Conservation (phyloP, 768 basidiomycete genomes). For the Psilocybe cubensis region DNA sequence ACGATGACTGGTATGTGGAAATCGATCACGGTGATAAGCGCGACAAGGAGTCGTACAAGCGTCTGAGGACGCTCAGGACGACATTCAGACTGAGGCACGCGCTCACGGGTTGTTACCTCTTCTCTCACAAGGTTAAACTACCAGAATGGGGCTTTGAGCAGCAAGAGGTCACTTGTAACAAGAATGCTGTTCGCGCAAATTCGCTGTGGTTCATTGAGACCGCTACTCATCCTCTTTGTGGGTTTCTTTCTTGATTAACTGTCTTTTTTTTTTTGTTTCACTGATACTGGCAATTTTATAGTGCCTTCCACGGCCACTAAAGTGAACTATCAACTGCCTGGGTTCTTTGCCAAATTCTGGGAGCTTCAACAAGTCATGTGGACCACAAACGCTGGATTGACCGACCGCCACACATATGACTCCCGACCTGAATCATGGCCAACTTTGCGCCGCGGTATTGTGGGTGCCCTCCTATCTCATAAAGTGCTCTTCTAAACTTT, state of each 20-base stretch:
- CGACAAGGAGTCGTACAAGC: conserved; percentile 68
- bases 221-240: conserved; percentile 70
- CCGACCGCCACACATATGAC: conserved; percentile 93
- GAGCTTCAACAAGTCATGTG: conserved; percentile 97
- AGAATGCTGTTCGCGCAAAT: conserved; percentile 88
- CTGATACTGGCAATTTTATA: conserved; percentile 31
- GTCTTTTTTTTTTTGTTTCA: not conserved
- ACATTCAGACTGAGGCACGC: conserved; percentile 83
- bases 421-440: conserved; percentile 95
- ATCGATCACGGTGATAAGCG: conserved; percentile 70
- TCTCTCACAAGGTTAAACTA: conserved; percentile 97
- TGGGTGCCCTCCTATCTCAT: conserved; percentile 41
- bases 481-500: conserved; percentile 5
- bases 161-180: conserved; percentile 99
- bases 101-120: conserved; percentile 93
- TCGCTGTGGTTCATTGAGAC: conserved; percentile 97
- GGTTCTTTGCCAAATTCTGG: conserved; percentile 88
- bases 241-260: conserved; percentile 40
- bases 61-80: conserved; percentile 80
- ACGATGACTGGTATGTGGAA: conserved; percentile 93
- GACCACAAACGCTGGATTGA: conserved; percentile 94
- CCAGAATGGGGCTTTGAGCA: conserved; percentile 99
- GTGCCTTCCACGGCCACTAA: conserved; percentile 73
- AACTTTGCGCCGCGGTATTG: conserved; percentile 88
- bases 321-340: conserved; percentile 90